Percentiles rank a stretch among this genome's conserved stretches.
phyloP scores from a whole-genome alignment of 805 yeast genomes.

The Hyphopichia homilentoma region DNA sequence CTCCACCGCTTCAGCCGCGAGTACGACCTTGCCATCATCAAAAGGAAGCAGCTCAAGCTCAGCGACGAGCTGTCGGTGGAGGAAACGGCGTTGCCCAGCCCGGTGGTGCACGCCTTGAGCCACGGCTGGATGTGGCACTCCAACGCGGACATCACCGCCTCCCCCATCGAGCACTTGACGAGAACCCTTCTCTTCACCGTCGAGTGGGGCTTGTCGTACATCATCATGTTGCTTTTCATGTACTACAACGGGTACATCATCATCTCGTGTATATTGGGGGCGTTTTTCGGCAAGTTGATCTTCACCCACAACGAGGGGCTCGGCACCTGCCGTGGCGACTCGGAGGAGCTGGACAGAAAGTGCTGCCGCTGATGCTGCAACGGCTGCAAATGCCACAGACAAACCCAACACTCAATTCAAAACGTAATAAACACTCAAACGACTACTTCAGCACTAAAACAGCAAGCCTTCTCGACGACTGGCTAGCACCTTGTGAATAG shows the following conservation, averaged over 20 bases:
- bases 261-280: constrained; percentile 61
- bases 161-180: constrained; percentile 46
- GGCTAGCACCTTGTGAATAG: too few relatives aligned
- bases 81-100: constrained; percentile 8
- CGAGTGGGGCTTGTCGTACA: constrained; percentile 62
- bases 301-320: constrained; percentile 46
- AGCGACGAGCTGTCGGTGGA: too few relatives aligned
- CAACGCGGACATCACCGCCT: constrained; percentile 29
- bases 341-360: constrained; percentile 15
- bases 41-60: constrained; percentile 2
- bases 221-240: constrained; percentile 72
- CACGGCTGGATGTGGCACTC: constrained; percentile 29
- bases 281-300: constrained; percentile 52
- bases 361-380: constrained; percentile 18
- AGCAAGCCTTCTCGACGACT: too few relatives aligned
- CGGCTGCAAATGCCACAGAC: too few relatives aligned
- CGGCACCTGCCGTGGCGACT: constrained; percentile 12
- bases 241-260: constrained; percentile 69
- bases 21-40: constrained; percentile 37
- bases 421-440: too few relatives aligned
- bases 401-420: too few relatives aligned
- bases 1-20: constrained; percentile 53
- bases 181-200: constrained; percentile 49
- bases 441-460: too few relatives aligned
- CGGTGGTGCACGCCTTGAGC: constrained; percentile 22